Conservation (phyloP, 2,329 filamentous ascomycete species). For the Curvularia spicifera region DNA sequence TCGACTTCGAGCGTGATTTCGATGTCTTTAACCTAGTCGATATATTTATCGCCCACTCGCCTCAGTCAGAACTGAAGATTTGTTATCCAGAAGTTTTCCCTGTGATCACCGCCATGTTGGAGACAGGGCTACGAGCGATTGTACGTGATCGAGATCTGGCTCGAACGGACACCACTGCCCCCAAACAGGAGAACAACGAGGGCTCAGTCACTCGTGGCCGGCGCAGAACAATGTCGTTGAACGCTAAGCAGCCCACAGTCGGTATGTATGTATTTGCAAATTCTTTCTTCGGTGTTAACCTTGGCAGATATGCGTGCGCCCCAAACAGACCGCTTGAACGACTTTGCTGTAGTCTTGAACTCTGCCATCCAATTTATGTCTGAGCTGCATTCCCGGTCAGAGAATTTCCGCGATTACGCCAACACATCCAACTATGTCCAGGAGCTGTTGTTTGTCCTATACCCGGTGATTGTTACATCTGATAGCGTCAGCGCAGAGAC, state of each 20-base stretch:
- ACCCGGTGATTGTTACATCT: slow-evolving; percentile 85
- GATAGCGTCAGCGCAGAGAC: slow-evolving; percentile 83
- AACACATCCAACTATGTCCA: slow-evolving; percentile 81
- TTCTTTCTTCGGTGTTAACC: slow-evolving; percentile 18
- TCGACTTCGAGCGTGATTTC: slow-evolving; percentile 75
- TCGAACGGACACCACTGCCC: slow-evolving; percentile 23
- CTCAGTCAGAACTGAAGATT: slow-evolving; percentile 63
- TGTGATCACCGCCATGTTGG: slow-evolving; percentile 85
- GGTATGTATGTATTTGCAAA: slow-evolving; percentile 25
- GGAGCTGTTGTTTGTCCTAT: slow-evolving; percentile 78
- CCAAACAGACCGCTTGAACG: slow-evolving; percentile 52
- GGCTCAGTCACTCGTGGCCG: slow-evolving; percentile 50
- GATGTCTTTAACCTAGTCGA: slow-evolving; percentile 76
- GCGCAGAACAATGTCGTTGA: slow-evolving; percentile 71
- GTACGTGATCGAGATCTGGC: slow-evolving; percentile 44
- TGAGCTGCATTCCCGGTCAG: slow-evolving; percentile 77
- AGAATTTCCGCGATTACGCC: slow-evolving; percentile 82
- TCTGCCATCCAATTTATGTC: slow-evolving; percentile 80
- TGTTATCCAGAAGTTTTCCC: slow-evolving; percentile 78
- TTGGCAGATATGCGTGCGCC: slow-evolving; percentile 39
- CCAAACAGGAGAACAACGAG: slow-evolving; percentile 29
- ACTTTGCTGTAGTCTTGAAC: slow-evolving; percentile 71
- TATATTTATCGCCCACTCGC: slow-evolving; percentile 63
- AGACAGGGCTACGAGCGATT: slow-evolving; percentile 72
- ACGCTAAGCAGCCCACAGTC: slow-evolving; percentile 58